Evolutionary conservation across 768 basidiomycete genomes (phyloP), one percentile per base, ranked within the genome.

Genomic region (Boletus rufocinnamomeus): DNA sequence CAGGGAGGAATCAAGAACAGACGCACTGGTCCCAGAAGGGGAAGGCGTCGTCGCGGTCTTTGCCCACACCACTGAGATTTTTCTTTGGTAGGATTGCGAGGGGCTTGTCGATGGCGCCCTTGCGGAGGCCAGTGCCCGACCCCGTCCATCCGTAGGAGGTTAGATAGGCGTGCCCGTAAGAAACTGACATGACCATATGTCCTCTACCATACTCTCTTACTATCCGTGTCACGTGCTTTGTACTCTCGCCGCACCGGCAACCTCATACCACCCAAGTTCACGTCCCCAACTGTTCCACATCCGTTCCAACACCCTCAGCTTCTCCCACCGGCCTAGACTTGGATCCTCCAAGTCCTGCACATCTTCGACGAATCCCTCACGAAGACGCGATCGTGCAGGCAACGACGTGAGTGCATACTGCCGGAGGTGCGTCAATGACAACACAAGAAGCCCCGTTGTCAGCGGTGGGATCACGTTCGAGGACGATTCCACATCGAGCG

Each of bases 1-100:
- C 3, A 37, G n/a, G 17, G 38, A 34, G 4, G 43, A 34, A 1
- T 6, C 8, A 11, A n/a, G 19, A 28, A 51, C 17, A 81, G 91
- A 82, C 91, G 74, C 66, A 96, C 94, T 97, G 93, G 72, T 98
- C 95, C 95, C 95, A 98, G 82, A 98, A 98, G 51, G 95, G 94
- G 70, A 95, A 94, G 0, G 93, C 93, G 65, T 95, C 94, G 67
- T 96, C 95, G 63, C 94, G 83, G 72, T 98, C 93, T 71, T 93
- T 95, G 56, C 95, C 95, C 57, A 98, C 73, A 2, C 95, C 95
- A 11, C 84, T 77, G n/a, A 95, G 78, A 6, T 82, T 91, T 75
- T 87, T 88, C 78, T 97, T 97, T 70, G 90, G 89, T 2, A 88
- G 81, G 41, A 94, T 83, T 6, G 87, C 81, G 34, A 98, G 75